Conservation (phyloP, 2,329 filamentous ascomycete species). For the Blumeriella jaapii region DNA sequence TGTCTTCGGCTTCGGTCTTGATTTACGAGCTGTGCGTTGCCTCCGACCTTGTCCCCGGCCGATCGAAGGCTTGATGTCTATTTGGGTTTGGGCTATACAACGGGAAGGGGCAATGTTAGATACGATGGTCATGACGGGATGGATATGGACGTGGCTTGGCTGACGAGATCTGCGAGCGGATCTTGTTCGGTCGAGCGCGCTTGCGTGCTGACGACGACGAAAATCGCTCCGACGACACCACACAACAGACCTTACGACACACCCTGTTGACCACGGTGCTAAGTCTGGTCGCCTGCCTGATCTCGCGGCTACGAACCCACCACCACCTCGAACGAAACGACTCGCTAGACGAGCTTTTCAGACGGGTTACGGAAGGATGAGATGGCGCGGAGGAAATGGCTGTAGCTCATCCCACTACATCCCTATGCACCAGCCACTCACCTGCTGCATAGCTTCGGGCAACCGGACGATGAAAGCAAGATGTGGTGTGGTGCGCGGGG, state of each 20-base stretch:
- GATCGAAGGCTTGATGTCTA: conserved; percentile 24
- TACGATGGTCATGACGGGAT: conserved; percentile 14
- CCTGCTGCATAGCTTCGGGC: neutral
- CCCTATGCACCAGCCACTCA: conserved; percentile 11
- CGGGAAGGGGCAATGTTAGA: conserved; percentile 4
- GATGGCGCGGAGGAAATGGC: conserved; percentile 9
- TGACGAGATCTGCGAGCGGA: conserved; percentile 17
- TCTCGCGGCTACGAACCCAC: conserved; percentile 6
- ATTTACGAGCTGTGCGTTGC: too few relatives aligned
- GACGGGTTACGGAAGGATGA: conserved; percentile 14
- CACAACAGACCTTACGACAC: conserved; percentile 15
- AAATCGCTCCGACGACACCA: conserved; percentile 12
- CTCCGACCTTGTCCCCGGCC: conserved; percentile 12
- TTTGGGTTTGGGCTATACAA: conserved; percentile 11
- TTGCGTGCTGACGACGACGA: conserved; percentile 22
- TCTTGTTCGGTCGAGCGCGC: conserved; percentile 18
- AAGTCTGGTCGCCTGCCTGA: conserved; percentile 12
- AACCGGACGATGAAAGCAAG: too few relatives aligned
- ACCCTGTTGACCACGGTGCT: conserved; percentile 9
- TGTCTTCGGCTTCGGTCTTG: conserved; percentile 19
- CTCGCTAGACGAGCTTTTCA: conserved; percentile 11
- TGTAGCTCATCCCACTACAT: conserved; percentile 27
- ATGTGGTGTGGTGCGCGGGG: conserved; percentile 8
- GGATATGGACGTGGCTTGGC: conserved; percentile 14
- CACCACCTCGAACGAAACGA: conserved; percentile 8